A percentile compares a stretch with the other conserved stretches of the same genome.
phyloP scores from a whole-genome alignment of 2,329 filamentous ascomycete species.

The Allantophomopsis cytisporea region DNA sequence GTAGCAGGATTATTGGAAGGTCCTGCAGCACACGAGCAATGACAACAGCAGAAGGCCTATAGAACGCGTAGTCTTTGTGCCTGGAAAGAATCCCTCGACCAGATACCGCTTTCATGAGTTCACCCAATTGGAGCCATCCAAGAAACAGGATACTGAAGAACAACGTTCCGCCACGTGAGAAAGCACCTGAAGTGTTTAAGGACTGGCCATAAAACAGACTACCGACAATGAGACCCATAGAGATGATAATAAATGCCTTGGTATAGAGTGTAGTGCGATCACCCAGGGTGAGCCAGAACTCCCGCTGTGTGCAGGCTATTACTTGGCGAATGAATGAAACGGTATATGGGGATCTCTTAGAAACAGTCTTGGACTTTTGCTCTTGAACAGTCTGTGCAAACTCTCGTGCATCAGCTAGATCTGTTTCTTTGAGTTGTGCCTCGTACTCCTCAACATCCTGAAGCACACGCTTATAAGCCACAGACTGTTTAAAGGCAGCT shows the following conservation, averaged over 20 bases:
- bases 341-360: constrained; percentile 62
- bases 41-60: constrained; percentile 51
- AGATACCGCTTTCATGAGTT: constrained; percentile 65
- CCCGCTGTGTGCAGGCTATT: constrained; percentile 51
- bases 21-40: constrained; percentile 52
- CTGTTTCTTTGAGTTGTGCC: constrained; percentile 36
- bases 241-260: constrained; percentile 66
- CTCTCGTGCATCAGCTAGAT: constrained; percentile 44
- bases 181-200: constrained; percentile 44
- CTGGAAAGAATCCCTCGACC: constrained; percentile 57
- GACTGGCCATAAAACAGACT: constrained; percentile 64
- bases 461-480: constrained; percentile 44
- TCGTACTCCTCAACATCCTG: constrained; percentile 50
- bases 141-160: constrained; percentile 58
- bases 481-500: constrained; percentile 49
- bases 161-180: constrained; percentile 45
- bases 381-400: constrained; percentile 54
- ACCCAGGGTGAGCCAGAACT: constrained; percentile 67
- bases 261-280: constrained; percentile 65
- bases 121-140: constrained; percentile 60
- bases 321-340: constrained; percentile 64
- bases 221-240: constrained; percentile 62
- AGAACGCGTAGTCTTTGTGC: constrained; percentile 56
- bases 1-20: constrained; percentile 42
- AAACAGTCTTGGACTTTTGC: constrained; percentile 53